Evolutionary conservation across 176 grass and related monocot genomes (phyloP).

Genomic region (Carex pumila): DNA sequence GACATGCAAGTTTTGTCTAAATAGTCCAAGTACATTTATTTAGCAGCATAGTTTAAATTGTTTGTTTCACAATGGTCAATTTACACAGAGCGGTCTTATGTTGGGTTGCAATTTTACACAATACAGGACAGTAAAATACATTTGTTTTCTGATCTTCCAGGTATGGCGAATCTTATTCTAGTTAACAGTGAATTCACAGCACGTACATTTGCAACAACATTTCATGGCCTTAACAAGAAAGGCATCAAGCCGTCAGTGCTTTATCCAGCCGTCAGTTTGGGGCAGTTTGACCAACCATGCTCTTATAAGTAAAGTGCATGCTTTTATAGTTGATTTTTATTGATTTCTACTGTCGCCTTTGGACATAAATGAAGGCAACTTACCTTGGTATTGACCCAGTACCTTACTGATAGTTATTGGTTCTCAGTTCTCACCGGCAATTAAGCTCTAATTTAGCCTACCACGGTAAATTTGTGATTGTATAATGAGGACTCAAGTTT

Average conservation of each 20-base stretch:
- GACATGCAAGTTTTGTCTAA: not conserved
- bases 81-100: not conserved
- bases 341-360: conserved; percentile 5
- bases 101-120: not conserved
- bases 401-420: not conserved
- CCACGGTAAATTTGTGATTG: not conserved
- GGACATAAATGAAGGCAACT: not conserved
- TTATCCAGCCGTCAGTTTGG: conserved; percentile 79
- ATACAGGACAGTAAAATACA: not conserved
- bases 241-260: conserved; percentile 62
- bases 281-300: conserved; percentile 65
- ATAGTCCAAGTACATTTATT: not conserved
- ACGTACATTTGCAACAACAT: conserved; percentile 72
- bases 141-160: conserved; percentile 32
- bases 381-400: not conserved
- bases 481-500: not conserved
- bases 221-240: conserved; percentile 50
- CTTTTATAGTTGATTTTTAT: conserved; percentile 41
- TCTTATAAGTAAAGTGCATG: conserved; percentile 79
- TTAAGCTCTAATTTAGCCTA: not conserved
- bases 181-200: conserved; percentile 96
- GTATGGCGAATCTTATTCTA: conserved; percentile 91
- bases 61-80: not conserved
- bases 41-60: not conserved
- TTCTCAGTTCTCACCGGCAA: not conserved